Percentiles rank a stretch among this genome's conserved stretches.
Evolutionary conservation across 2,329 filamentous ascomycete species (phyloP).

Genomic region (Graphiopsis chlorocephala): DNA sequence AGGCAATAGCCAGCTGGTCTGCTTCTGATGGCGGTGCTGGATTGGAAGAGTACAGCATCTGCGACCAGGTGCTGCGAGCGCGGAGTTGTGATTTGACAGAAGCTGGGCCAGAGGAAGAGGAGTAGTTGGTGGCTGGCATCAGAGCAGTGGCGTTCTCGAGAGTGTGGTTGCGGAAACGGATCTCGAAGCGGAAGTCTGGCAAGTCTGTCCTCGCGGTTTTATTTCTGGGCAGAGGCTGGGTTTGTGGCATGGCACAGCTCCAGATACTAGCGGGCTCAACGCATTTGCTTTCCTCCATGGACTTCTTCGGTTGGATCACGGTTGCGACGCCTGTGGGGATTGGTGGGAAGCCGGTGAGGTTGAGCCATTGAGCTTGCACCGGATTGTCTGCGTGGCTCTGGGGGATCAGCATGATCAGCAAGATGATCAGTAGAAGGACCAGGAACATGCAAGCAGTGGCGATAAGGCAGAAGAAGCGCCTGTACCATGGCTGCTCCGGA

Average conservation of each 20-base stretch:
- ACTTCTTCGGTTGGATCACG: slow-evolving; percentile 69
- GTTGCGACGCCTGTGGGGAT: slow-evolving; percentile 82
- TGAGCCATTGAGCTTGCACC: slow-evolving; percentile 66
- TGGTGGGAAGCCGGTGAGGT: slow-evolving; percentile 79
- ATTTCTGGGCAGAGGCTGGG: slow-evolving; percentile 40
- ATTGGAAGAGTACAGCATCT: slow-evolving; percentile 43
- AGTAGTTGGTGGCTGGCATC: neutral
- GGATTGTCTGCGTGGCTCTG: slow-evolving; percentile 40
- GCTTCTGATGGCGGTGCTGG: slow-evolving; percentile 60
- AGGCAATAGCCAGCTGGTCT: slow-evolving; percentile 79
- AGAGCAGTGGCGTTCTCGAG: slow-evolving; percentile 9
- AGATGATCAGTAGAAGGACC: slow-evolving; percentile 37
- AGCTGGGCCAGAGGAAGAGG: neutral
- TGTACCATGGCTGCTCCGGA: slow-evolving; percentile 24
- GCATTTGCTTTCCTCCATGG: slow-evolving; percentile 64
- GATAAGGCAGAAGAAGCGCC: slow-evolving; percentile 30
- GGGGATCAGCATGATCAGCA: slow-evolving; percentile 42
- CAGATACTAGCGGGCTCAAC: slow-evolving; percentile 71
- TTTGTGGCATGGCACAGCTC: slow-evolving; percentile 73
- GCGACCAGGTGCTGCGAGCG: slow-evolving; percentile 10
- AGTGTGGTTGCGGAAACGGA: slow-evolving; percentile 55
- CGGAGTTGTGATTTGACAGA: neutral
- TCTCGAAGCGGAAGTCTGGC: slow-evolving; percentile 77
- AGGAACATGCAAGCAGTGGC: slow-evolving; percentile 32
- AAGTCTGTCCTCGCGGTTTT: slow-evolving; percentile 58